Evolutionary conservation across 768 basidiomycete species (phyloP), one percentile per base, ranked within the genome.

Genomic region (Royoungia palumana): DNA sequence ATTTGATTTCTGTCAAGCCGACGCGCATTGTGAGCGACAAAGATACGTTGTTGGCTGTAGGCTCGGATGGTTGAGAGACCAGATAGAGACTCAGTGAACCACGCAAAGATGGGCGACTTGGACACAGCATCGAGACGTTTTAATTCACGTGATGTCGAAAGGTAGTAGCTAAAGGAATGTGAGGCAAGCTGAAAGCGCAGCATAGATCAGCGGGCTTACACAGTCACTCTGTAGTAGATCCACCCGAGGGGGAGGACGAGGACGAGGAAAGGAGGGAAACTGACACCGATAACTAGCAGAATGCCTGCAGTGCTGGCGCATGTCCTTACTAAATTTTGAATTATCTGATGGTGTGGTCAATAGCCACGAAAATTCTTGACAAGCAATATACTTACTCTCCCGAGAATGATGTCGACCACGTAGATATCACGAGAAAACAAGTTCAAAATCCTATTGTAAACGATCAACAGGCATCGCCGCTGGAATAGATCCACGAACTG

Each of bases 341-440:
- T 82, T 17, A 90, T 64, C 73, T 75, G 24, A 24, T 14, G 5
- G 9, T 1, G 13, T 7, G 5, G 40, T 60, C 4, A 59, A 30
- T 5, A 50, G 25, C 27, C 30, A n/a, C 4, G 21, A 0, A 4
- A 4, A 2, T 20, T 3, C 4, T 35, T 2, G 1, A 21, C 7
- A n/a, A 38, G 2, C 3, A 2, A 34, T 13, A 1, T 0, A 55
- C 71, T 40, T 46, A 73, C 86, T 25, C 87, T 76, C 6, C 82
- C 83, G 19, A 96, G 78, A 9, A 91, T 72, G 60, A 91, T 85
- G 70, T 96, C 94, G 16, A 95, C 79, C 24, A 87, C 85, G 59
- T 89, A 90, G 14, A 79, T 82, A 58, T 98, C 95, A 3, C 92
- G 82, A 4, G 90, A 90, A 69, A 97, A 97, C 22, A 96, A 66